Evolutionary conservation across 305 asterid species (phyloP).

Genomic region (Fraxinus albicans): DNA sequence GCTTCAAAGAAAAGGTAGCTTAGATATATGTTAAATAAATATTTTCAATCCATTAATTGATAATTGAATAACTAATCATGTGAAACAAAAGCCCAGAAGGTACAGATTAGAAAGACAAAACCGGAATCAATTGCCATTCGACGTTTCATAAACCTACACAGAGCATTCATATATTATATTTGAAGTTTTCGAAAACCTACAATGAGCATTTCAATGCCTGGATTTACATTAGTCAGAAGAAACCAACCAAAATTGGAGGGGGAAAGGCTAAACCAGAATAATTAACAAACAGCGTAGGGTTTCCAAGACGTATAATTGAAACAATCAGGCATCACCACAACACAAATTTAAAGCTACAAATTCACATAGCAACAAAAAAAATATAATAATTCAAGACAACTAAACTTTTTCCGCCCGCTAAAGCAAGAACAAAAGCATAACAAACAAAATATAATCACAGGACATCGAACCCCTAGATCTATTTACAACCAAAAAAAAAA

Average conservation of each 20-base stretch:
- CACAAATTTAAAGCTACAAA: slow-evolving; percentile 24
- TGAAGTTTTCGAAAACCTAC: background rate
- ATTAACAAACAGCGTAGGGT: slow-evolving; percentile 23
- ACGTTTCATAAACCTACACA: slow-evolving; percentile 15
- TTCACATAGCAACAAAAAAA: slow-evolving; percentile 6
- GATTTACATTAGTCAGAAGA: background rate
- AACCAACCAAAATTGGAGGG: background rate
- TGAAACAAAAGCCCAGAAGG: background rate
- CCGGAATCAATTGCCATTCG: slow-evolving; percentile 16
- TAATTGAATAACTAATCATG: background rate
- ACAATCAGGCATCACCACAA: slow-evolving; percentile 23
- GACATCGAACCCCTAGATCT: slow-evolving; percentile 41
- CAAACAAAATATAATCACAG: slow-evolving; percentile 3
- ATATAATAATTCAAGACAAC: slow-evolving; percentile 22
- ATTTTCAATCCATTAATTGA: slow-evolving; percentile 11
- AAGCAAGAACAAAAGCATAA: slow-evolving; percentile 18
- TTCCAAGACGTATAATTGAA: slow-evolving; percentile 28
- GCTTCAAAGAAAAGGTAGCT: slow-evolving; percentile 11
- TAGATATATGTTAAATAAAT: background rate
- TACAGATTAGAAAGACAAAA: slow-evolving; percentile 1
- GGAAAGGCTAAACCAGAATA: background rate
- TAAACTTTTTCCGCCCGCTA: slow-evolving; percentile 23
- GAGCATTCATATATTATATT: background rate
- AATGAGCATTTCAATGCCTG: background rate
- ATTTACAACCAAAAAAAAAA: slow-evolving; percentile 18